phyloP scores from a whole-genome alignment of 257 asterid genomes.

The Rehmannia glutinosa region DNA sequence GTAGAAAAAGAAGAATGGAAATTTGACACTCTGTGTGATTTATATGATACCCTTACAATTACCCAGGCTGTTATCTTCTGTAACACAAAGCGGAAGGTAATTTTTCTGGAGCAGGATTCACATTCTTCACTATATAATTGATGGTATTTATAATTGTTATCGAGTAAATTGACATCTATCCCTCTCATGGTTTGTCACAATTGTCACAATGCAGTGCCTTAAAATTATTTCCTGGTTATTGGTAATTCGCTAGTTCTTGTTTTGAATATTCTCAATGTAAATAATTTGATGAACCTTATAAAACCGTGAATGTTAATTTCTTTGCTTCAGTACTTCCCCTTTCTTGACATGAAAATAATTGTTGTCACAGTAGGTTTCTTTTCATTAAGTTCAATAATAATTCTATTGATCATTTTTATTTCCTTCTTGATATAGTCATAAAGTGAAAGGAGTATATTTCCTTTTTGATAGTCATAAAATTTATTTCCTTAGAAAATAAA shows the following conservation, averaged over 20 bases:
- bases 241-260: not conserved
- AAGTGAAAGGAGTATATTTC: not conserved
- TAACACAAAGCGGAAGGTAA: slow-evolving; percentile 90
- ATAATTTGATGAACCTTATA: not conserved
- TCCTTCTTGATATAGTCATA: not conserved
- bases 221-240: not conserved
- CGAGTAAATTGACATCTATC: not conserved
- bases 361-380: not conserved
- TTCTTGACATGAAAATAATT: not conserved
- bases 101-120: not conserved
- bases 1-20: slow-evolving; percentile 96
- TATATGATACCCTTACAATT: slow-evolving; percentile 89
- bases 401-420: not conserved
- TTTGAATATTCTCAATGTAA: not conserved
- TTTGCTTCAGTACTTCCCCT: not conserved
- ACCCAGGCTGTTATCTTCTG: slow-evolving; percentile 98
- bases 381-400: not conserved
- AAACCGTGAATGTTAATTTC: not conserved
- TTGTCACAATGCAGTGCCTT: not conserved
- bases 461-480: too few species aligned
- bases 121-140: not conserved
- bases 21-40: slow-evolving; percentile 87
- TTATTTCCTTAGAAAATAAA: too few species aligned
- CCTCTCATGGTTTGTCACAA: not conserved
- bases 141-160: not conserved